A percentile compares a stretch with the other conserved stretches of the same genome.
Conservation (phyloP, 805 yeast genomes). For the Lachancea waltii region DNA sequence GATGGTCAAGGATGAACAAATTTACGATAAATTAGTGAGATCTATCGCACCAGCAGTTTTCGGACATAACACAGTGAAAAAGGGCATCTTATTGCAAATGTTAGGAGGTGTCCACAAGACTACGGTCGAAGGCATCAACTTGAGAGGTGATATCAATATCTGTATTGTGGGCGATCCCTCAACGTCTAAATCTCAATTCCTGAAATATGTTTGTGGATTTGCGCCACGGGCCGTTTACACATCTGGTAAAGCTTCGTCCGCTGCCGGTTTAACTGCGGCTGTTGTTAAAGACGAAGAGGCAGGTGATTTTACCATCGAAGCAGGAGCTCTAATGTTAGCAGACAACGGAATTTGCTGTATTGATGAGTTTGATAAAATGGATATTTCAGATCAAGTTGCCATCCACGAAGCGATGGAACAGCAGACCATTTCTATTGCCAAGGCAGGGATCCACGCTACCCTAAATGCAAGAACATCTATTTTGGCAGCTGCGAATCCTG, state of each 20-base stretch:
- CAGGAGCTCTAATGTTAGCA: constrained; percentile 97
- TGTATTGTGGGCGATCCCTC: constrained; percentile 98
- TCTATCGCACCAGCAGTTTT: constrained; percentile 94
- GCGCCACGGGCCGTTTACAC: constrained; percentile 94
- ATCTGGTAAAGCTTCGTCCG: constrained; percentile 96
- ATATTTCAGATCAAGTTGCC: constrained; percentile 89
- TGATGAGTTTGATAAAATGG: constrained; percentile 99
- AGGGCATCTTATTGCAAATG: constrained; percentile 82
- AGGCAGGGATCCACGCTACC: constrained; percentile 98
- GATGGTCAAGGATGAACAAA: constrained; percentile 85
- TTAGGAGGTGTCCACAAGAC: constrained; percentile 93
- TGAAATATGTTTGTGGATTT: constrained; percentile 86
- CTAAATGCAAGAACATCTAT: constrained; percentile 94
- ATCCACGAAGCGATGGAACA: constrained; percentile 99
- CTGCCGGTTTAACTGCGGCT: constrained; percentile 98
- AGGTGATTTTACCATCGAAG: constrained; percentile 95
- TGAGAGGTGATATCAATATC: constrained; percentile 94
- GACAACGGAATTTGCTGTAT: constrained; percentile 98
- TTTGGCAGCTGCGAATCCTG: constrained; percentile 97
- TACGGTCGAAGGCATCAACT: constrained; percentile 87
- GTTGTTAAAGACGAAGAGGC: constrained; percentile 96
- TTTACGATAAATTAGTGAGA: constrained; percentile 75
- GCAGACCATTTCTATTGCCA: constrained; percentile 96
- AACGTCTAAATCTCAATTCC: constrained; percentile 91
- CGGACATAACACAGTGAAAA: constrained; percentile 92